Percentiles rank a stretch among this genome's conserved stretches.
Evolutionary conservation across 192 early-diverging fungal genomes (phyloP).

Genomic region (Glomus cerebriforme): DNA sequence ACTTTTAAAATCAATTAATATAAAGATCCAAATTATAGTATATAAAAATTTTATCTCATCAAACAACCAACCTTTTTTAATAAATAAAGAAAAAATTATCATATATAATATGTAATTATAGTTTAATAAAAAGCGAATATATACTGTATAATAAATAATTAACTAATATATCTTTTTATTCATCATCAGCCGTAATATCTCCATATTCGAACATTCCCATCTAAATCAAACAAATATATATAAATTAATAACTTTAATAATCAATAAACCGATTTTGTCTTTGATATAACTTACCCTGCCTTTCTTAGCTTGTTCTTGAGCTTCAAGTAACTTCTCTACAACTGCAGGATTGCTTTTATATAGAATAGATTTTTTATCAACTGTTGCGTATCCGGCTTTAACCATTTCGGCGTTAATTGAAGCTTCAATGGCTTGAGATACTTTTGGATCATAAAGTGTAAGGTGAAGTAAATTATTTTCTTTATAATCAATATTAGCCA

Average conservation of each 20-base stretch:
- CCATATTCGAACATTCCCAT: conserved; percentile 63
- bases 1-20: too few relatives aligned
- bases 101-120: too few relatives aligned
- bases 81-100: too few relatives aligned
- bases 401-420: conserved; percentile 72
- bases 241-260: not conserved
- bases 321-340: conserved; percentile 64
- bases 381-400: conserved; percentile 61
- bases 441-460: conserved; percentile 66
- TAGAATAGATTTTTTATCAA: conserved; percentile 53
- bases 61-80: too few relatives aligned
- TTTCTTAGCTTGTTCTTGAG: conserved; percentile 68
- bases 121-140: too few relatives aligned
- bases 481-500: conserved; percentile 74
- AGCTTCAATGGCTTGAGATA: conserved; percentile 61
- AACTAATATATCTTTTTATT: not conserved
- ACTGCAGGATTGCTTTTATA: conserved; percentile 56
- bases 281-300: conserved; percentile 51
- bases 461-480: conserved; percentile 57
- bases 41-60: too few relatives aligned
- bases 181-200: conserved; percentile 50
- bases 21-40: too few relatives aligned
- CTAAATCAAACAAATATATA: conserved; percentile 33
- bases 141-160: not conserved
- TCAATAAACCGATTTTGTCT: not conserved